Conservation (phyloP, 495 filamentous ascomycete species). For the Xanthoparmelia taractica region DNA sequence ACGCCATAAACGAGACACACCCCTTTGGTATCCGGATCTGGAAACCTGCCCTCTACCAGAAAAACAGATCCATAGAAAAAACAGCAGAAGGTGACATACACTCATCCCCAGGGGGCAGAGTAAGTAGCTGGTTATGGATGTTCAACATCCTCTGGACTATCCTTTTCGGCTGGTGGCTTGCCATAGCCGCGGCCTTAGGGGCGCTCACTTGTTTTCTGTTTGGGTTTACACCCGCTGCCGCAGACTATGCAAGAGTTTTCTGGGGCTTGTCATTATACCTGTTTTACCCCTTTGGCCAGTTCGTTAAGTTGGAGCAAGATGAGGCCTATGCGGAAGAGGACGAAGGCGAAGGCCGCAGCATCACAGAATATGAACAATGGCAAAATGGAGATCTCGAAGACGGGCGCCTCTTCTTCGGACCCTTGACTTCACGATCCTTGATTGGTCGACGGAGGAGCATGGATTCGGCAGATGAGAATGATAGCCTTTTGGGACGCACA, state of each 20-base stretch:
- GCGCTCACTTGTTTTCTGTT: constrained; percentile 73
- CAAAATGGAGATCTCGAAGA: constrained; percentile 95
- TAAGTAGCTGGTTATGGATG: constrained; percentile 71
- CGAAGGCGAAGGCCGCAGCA: constrained; percentile 96
- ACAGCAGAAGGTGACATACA: constrained; percentile 96
- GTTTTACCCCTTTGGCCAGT: constrained; percentile 94
- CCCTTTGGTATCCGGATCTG: constrained; percentile 97
- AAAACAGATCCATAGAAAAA: constrained; percentile 89
- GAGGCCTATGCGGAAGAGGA: constrained; percentile 94
- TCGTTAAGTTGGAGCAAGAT: constrained; percentile 85
- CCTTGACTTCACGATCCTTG: constrained; percentile 66
- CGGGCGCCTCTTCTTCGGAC: constrained; percentile 91
- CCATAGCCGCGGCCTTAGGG: constrained; percentile 61
- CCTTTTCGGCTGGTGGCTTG: constrained; percentile 96
- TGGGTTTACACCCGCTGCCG: constrained; percentile 66
- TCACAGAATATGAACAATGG: constrained; percentile 99
- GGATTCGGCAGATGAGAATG: constrained; percentile 80
- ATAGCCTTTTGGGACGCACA: constrained; percentile 74
- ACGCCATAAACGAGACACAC: constrained; percentile 98
- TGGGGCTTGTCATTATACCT: constrained; percentile 79
- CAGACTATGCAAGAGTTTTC: constrained; percentile 80
- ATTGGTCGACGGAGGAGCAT: constrained; percentile 85
- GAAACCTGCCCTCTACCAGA: constrained; percentile 98
- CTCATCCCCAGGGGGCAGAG: constrained; percentile 81
- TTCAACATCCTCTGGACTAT: constrained; percentile 89